Percentiles rank a stretch among this genome's conserved stretches.
Evolutionary conservation across 129 eudicot genomes (phyloP).

Genomic region (carrot (Daucus carota)): DH1_v3.0 NC_030387.2:19218001-19218500

Average conservation of each 20-base stretch:
- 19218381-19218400: slow-evolving; percentile 49
- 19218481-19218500: slow-evolving; percentile 7
- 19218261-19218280: slow-evolving; percentile 13
- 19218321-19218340: slow-evolving; percentile 48
- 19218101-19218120: slow-evolving; percentile 58
- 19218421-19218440: slow-evolving; percentile 61
- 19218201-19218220: slow-evolving; percentile 45
- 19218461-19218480: background rate
- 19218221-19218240: background rate
- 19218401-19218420: slow-evolving; percentile 32
- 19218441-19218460: slow-evolving; percentile 39
- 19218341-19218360: slow-evolving; percentile 28
- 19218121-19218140: slow-evolving; percentile 90
- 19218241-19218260: background rate
- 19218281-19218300: slow-evolving; percentile 53
- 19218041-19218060: slow-evolving; percentile 54
- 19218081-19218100: slow-evolving; percentile 74
- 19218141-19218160: slow-evolving; percentile 91
- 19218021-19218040: background rate
- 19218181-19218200: slow-evolving; percentile 64
- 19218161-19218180: slow-evolving; percentile 81
- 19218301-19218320: slow-evolving; percentile 57
- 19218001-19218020: background rate
- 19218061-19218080: slow-evolving; percentile 79
- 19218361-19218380: slow-evolving; percentile 56